Conservation (phyloP, 306 rosid genomes). For the Prunus mongolica region DNA sequence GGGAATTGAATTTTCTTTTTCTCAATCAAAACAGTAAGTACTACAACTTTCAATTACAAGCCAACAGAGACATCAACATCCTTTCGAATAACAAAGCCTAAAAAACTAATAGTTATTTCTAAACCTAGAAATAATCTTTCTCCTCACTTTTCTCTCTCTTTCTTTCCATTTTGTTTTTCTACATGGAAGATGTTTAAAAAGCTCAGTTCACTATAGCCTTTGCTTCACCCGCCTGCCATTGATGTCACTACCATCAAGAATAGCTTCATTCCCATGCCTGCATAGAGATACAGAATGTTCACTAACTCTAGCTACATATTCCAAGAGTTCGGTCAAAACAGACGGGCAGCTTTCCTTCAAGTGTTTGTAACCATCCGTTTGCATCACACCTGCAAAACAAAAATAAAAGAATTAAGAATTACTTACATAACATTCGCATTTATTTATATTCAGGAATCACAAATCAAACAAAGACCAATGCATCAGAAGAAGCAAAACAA, state of each 20-base stretch:
- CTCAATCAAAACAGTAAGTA: background rate
- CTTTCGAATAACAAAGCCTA: constrained; percentile 17
- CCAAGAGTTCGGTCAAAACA: constrained; percentile 76
- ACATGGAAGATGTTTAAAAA: constrained; percentile 12
- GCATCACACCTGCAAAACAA: constrained; percentile 70
- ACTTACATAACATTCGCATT: constrained; percentile 5
- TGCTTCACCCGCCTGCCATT: constrained; percentile 94
- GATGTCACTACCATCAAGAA: constrained; percentile 76
- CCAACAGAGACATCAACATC: constrained; percentile 6
- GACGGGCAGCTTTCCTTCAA: constrained; percentile 87
- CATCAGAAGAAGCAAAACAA: background rate
- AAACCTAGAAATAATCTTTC: constrained; percentile 15
- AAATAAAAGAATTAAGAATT: background rate
- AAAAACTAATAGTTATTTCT: constrained; percentile 23
- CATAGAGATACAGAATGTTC: constrained; percentile 60
- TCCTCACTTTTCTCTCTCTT: constrained; percentile 15
- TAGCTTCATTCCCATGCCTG: constrained; percentile 60
- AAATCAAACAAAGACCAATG: background rate
- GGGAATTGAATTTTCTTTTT: background rate
- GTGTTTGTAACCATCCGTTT: constrained; percentile 84
- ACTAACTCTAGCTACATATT: constrained; percentile 73
- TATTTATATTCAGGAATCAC: background rate
- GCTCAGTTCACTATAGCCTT: constrained; percentile 50
- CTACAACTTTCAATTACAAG: constrained; percentile 16
- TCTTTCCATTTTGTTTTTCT: constrained; percentile 16